These are phyloP conservation scores for Tricharina praecox DNA, from an alignment of 495 filamentous ascomycete species.

Conservation along the genomic window DNA sequence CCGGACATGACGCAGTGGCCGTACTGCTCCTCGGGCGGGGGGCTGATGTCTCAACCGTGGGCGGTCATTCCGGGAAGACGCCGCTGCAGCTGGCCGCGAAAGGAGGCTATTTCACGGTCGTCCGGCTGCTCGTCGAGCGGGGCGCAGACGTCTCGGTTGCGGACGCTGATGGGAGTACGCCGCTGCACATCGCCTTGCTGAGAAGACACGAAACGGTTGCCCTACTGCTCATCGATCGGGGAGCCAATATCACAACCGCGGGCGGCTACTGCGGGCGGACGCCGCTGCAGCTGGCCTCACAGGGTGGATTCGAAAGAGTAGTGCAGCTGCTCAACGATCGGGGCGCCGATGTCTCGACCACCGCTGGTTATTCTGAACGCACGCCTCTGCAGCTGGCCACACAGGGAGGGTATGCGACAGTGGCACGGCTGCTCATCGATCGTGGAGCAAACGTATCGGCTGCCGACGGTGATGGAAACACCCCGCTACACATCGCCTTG, in stretches of 20 bases:
- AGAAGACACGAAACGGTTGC: background rate
- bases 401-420: too few relatives aligned
- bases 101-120: background rate
- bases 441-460: too few relatives aligned
- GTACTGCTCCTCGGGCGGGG: background rate
- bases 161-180: constrained; percentile 1
- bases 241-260: background rate
- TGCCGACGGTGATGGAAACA: too few relatives aligned
- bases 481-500: too few relatives aligned
- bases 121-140: background rate
- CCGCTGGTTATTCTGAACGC: too few relatives aligned
- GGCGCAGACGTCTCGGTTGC: background rate
- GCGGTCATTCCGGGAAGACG: background rate
- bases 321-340: too few relatives aligned
- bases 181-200: background rate
- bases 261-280: background rate
- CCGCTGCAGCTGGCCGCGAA: background rate
- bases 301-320: too few relatives aligned
- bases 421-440: too few relatives aligned
- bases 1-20: background rate
- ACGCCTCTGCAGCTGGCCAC: too few relatives aligned
- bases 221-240: background rate
- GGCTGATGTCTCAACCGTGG: background rate
- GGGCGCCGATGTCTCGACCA: too few relatives aligned
- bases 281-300: too few relatives aligned